Base-by-base conservation (phyloP, 345 rosid genomes). In the Reutealis trisperma region DNA sequence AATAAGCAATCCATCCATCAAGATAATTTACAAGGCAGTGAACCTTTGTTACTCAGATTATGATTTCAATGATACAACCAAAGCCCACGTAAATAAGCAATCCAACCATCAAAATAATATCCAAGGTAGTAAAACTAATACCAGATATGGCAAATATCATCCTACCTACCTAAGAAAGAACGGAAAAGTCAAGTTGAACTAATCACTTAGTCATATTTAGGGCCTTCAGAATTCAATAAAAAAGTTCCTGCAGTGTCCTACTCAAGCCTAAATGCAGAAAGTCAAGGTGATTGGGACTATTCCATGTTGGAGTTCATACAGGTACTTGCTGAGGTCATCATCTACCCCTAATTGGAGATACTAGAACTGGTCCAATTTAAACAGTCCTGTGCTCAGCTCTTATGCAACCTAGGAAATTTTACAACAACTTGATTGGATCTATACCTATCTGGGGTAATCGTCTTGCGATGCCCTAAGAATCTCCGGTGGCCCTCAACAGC, bases 401-500 rank as follows among this genome's bases (percentile, higher is more conserved):
- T 12, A 41, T 49, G 57, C 30, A 16, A 41, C 11, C 52, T 47
- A 8, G 37, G 45, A 34, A 68, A 65, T 66, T 42, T 24, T 32
- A 75, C 42, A 58, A n/a, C 4, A 65, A 24, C 64, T 44, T 44
- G 42, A 58, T 42, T 52, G 44, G 52, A 67, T 76, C 21, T 13
- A 24, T 84, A 93, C 97, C 99, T 90, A 85, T 96, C 92, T 27
- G 97, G 97, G 72, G 85, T 84, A 77, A 95, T 90, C 41, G 99
- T 93, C 84, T 83, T 90, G 30, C 89, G 91, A 82, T 96, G 94
- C 5, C 97, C 97, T 75, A 93, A 86, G 84, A 92, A 93, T 84
- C 99, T 91, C 54, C 98, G 94, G 72, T 95, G 98, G 66, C 99
- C 99, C 86, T 95, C 99, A 64, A 95, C 94, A 1, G 94, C 94